These are phyloP conservation scores for Cercospora sp. DNA, from an alignment of 2,329 filamentous ascomycete genomes.

Conservation along the genomic window DNA sequence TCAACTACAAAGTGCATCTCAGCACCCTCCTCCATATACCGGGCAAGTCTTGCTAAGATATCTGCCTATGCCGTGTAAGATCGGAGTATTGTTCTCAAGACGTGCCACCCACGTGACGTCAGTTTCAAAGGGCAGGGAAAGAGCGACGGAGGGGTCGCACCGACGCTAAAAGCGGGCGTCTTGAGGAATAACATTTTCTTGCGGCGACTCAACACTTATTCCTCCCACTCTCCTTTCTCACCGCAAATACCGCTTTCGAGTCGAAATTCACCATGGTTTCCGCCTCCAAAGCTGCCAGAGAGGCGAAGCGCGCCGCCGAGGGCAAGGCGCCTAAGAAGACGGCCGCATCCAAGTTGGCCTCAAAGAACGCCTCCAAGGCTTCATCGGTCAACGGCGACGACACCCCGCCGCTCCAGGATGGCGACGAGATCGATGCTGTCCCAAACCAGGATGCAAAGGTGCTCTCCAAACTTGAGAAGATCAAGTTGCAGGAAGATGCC, in stretches of 20 bases:
- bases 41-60: too few relatives aligned
- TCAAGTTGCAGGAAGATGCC: constrained; percentile 92
- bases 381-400: constrained; percentile 72
- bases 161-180: constrained; percentile 7
- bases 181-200: constrained; percentile 7
- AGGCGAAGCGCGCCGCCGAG: constrained; percentile 65
- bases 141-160: not conserved
- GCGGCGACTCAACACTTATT: constrained; percentile 3
- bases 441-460: constrained; percentile 55
- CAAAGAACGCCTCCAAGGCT: constrained; percentile 64
- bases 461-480: constrained; percentile 77
- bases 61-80: not conserved
- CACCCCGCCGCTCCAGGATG: constrained; percentile 61
- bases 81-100: not conserved
- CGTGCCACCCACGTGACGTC: not conserved
- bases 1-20: too few relatives aligned
- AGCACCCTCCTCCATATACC: too few relatives aligned
- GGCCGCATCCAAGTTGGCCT: constrained; percentile 67
- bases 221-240: not conserved
- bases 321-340: constrained; percentile 76
- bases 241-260: constrained; percentile 10
- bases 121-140: not conserved
- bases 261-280: constrained; percentile 57
- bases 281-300: constrained; percentile 66
- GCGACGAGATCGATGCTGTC: constrained; percentile 54